These are phyloP conservation scores for Wickerhamomyces queroliae DNA, from an alignment of 805 yeast species.

Conservation along the genomic window DNA sequence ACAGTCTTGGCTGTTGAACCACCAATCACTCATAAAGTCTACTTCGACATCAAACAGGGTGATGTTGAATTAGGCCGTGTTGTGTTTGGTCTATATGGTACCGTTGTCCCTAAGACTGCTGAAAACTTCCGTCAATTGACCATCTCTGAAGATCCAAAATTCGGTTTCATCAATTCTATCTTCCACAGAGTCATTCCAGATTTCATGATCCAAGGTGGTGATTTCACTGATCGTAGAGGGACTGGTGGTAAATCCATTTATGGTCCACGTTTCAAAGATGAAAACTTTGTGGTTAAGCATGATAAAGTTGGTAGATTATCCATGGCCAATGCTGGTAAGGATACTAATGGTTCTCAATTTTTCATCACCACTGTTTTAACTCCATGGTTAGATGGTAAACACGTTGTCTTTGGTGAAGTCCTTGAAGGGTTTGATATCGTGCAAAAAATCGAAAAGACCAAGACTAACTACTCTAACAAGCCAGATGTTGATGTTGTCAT, in stretches of 20 bases:
- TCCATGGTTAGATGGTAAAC: conserved; percentile 88
- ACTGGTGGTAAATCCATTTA: conserved; percentile 73
- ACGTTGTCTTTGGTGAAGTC: conserved; percentile 96
- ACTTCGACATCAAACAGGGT: conserved; percentile 80
- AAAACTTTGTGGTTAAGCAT: conserved; percentile 63
- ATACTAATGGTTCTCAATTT: conserved; percentile 91
- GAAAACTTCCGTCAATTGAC: conserved; percentile 83
- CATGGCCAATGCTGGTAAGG: conserved; percentile 76
- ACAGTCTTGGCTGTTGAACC: conserved; percentile 23
- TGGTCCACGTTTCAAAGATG: conserved; percentile 63
- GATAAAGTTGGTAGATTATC: conserved; percentile 64
- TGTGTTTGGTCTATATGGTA: conserved; percentile 83
- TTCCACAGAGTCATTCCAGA: conserved; percentile 71
- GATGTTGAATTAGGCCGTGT: conserved; percentile 74
- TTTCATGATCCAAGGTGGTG: conserved; percentile 82
- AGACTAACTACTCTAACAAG: conserved; percentile 64
- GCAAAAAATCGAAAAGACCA: conserved; percentile 62
- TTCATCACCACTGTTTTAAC: conserved; percentile 91
- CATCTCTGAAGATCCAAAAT: conserved; percentile 64
- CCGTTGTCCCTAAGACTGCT: conserved; percentile 80
- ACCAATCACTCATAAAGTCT: conserved; percentile 68
- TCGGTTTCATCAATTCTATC: conserved; percentile 55
- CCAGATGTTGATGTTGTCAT: conserved; percentile 67
- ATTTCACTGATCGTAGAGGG: conserved; percentile 64
- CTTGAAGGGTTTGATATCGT: conserved; percentile 83